Evolutionary conservation across 2,329 filamentous ascomycete species (phyloP).

Genomic region (Metarhizium sp.): DNA sequence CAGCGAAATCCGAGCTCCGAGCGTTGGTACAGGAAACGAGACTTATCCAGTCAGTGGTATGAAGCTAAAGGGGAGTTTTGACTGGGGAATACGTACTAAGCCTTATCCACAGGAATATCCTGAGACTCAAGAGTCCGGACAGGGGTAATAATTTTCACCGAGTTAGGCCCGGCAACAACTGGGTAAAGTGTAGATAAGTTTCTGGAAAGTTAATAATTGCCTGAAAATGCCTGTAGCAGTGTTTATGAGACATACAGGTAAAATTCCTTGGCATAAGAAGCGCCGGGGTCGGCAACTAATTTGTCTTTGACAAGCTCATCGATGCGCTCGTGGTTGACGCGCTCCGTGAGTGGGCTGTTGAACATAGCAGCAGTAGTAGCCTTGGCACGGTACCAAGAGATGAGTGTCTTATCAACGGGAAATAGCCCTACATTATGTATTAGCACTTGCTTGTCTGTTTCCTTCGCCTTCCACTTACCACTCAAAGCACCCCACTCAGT

Average conservation of each 20-base stretch:
- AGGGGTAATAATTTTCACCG: conserved; percentile 78
- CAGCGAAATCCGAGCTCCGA: conserved; percentile 56
- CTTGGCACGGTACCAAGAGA: conserved; percentile 67
- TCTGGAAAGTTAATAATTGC: no score
- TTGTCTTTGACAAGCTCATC: conserved; percentile 62
- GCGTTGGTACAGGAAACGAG: conserved; percentile 87
- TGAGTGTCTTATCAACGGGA: conserved; percentile 66
- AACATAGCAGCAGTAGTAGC: conserved; percentile 63
- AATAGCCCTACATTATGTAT: conserved; percentile 33
- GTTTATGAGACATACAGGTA: conserved; percentile 39
- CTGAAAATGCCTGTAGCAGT: no score
- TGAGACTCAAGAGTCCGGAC: conserved; percentile 49
- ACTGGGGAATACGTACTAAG: no score
- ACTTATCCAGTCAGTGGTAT: conserved; percentile 65
- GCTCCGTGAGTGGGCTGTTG: conserved; percentile 33
- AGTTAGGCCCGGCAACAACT: conserved; percentile 81
- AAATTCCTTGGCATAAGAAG: conserved; percentile 73
- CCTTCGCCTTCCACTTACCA: conserved; percentile 1
- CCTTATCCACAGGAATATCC: no score
- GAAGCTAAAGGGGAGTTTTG: no score
- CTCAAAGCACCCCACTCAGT: conserved; percentile 68
- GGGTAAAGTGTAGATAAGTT: conserved; percentile 78
- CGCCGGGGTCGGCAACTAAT: conserved; percentile 62
- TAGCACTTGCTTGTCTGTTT: not conserved
- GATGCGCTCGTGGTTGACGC: conserved; percentile 64